A percentile compares a stretch with the other conserved stretches of the same genome.
Evolutionary conservation across 2,329 filamentous ascomycete genomes (phyloP).

Genomic region (Cyphellophora attinorum): DNA sequence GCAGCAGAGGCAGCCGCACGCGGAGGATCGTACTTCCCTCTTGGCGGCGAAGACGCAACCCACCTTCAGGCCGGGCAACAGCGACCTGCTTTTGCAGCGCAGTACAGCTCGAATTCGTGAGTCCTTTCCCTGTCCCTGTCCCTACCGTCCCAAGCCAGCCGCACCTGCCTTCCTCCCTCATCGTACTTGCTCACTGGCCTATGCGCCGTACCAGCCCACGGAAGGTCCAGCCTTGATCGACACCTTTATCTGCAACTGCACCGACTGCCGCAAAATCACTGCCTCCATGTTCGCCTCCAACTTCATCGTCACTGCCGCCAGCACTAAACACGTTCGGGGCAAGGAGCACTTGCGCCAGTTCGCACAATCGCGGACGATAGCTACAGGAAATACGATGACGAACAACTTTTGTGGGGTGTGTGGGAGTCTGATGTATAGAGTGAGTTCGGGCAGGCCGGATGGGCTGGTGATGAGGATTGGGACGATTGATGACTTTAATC

Average conservation of each 20-base stretch:
- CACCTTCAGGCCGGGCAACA: no score
- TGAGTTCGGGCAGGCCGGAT: slow-evolving; percentile 30
- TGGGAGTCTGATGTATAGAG: slow-evolving; percentile 50
- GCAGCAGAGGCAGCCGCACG: no score
- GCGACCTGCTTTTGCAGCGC: slow-evolving; percentile 49
- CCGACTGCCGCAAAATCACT: slow-evolving; percentile 52
- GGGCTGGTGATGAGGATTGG: not conserved
- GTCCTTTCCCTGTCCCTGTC: slow-evolving; percentile 31
- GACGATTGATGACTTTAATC: slow-evolving; percentile 1
- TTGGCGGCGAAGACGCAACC: no score
- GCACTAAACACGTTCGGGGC: slow-evolving; percentile 17
- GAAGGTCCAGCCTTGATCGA: slow-evolving; percentile 35
- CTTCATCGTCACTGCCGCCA: slow-evolving; percentile 41
- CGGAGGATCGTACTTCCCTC: no score
- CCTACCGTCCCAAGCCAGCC: not conserved
- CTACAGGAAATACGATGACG: slow-evolving; percentile 41
- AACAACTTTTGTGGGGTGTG: slow-evolving; percentile 53
- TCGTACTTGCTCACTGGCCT: not conserved
- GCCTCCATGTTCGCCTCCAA: slow-evolving; percentile 53
- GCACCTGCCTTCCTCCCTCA: not conserved
- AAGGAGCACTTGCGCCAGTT: slow-evolving; percentile 21
- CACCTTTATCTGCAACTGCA: slow-evolving; percentile 50
- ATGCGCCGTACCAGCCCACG: no score
- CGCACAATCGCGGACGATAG: slow-evolving; percentile 37
- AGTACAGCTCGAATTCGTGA: slow-evolving; percentile 44